Evolutionary conservation across 2,329 filamentous ascomycete species (phyloP).

Genomic region (Sporothrix luriei): DNA sequence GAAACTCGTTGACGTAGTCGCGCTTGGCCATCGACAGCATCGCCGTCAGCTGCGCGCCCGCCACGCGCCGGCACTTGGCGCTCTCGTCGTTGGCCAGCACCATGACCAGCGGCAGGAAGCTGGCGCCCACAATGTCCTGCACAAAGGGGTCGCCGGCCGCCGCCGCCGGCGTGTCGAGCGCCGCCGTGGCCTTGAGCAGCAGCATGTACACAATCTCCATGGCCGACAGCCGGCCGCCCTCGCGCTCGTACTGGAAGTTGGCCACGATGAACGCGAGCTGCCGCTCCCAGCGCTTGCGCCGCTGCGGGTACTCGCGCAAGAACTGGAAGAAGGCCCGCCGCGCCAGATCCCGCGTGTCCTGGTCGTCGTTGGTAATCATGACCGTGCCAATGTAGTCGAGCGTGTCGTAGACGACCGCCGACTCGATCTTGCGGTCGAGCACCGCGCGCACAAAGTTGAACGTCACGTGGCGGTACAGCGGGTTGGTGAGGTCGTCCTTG

Average conservation of each 20-base stretch:
- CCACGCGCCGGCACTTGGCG: conserved; percentile 79
- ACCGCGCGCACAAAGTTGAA: conserved; percentile 93
- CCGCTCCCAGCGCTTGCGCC: conserved; percentile 83
- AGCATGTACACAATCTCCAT: conserved; percentile 89
- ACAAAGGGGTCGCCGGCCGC: conserved; percentile 64
- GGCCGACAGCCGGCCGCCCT: conserved; percentile 85
- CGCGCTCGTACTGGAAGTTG: conserved; percentile 87
- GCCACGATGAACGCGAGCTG: conserved; percentile 86
- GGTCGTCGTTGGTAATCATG: conserved; percentile 96
- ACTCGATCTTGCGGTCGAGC: conserved; percentile 80
- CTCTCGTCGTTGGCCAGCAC: conserved; percentile 88
- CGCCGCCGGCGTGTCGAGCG: conserved; percentile 22
- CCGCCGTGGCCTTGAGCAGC: conserved; percentile 72
- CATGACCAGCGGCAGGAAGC: conserved; percentile 84
- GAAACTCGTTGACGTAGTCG: conserved; percentile 70
- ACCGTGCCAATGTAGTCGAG: conserved; percentile 85
- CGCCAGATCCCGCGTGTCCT: conserved; percentile 81
- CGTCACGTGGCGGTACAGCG: conserved; percentile 85
- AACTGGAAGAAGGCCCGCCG: conserved; percentile 93
- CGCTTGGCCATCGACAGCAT: conserved; percentile 77
- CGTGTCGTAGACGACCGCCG: conserved; percentile 85
- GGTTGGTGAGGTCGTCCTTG: conserved; percentile 87
- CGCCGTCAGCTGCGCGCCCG: conserved; percentile 75
- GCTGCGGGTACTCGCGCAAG: conserved; percentile 90
- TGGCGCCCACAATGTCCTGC: conserved; percentile 76